Conservation (phyloP, 2,329 filamentous ascomycete species). For the Sclerotinia spermophila region DNA sequence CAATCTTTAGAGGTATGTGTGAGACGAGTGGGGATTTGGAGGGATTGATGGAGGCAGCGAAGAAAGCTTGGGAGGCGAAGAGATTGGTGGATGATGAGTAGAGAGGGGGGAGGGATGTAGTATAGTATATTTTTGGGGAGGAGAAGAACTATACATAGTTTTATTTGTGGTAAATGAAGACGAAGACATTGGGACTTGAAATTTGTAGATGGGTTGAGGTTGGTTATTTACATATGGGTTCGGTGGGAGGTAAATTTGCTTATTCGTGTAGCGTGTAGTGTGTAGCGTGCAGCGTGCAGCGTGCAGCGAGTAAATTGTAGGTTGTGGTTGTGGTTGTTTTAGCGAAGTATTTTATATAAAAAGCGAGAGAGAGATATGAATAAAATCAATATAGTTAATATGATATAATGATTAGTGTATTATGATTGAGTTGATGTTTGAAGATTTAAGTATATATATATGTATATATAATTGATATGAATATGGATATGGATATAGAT, state of each 20-base stretch:
- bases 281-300: no score
- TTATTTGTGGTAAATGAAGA: background rate
- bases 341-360: background rate
- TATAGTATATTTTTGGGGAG: background rate
- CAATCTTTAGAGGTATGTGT: constrained; percentile 62
- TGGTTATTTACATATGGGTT: background rate
- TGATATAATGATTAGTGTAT: no score
- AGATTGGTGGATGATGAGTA: constrained; percentile 41
- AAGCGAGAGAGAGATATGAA: background rate
- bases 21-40: constrained; percentile 64
- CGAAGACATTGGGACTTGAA: background rate
- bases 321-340: background rate
- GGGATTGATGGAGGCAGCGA: constrained; percentile 51
- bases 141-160: background rate
- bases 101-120: background rate
- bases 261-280: no score
- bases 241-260: background rate
- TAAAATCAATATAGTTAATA: no score
- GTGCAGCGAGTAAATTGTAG: background rate
- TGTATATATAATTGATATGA: no score
- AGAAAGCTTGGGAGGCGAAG: constrained; percentile 43
- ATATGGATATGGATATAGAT: no score
- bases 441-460: no score
- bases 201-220: constrained; percentile 3
- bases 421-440: no score